Conservation (phyloP, 2,329 filamentous ascomycete genomes). For the Allantophomopsis lycopodina region DNA sequence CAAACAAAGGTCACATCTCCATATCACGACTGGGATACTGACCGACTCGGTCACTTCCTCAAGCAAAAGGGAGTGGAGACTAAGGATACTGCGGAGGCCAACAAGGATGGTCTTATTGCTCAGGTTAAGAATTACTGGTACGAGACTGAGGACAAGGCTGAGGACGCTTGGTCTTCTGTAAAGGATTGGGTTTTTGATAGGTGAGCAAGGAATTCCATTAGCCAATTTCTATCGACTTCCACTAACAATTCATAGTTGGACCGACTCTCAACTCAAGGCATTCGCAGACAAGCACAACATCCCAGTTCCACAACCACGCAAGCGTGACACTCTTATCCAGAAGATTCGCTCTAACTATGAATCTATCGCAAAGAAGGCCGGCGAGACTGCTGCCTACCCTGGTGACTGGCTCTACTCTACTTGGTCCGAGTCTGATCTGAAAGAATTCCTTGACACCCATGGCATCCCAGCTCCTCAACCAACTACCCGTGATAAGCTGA, state of each 20-base stretch:
- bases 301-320: conserved; percentile 72
- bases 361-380: conserved; percentile 54
- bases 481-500: conserved; percentile 69
- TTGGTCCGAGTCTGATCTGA: conserved; percentile 86
- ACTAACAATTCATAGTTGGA: conserved; percentile 51
- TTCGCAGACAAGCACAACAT: conserved; percentile 85
- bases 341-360: conserved; percentile 75
- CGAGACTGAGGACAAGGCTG: conserved; percentile 64
- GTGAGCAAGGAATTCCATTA: conserved; percentile 28
- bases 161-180: conserved; percentile 55
- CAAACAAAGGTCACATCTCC: conserved; percentile 59
- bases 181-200: conserved; percentile 88
- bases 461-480: conserved; percentile 81
- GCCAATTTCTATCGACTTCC: conserved; percentile 1
- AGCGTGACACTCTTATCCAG: conserved; percentile 68
- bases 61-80: conserved; percentile 57
- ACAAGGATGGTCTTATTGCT: conserved; percentile 52
- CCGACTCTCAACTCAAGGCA: conserved; percentile 82
- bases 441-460: conserved; percentile 82
- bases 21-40: conserved; percentile 64
- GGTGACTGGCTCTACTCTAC: conserved; percentile 87
- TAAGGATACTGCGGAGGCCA: conserved; percentile 50
- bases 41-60: conserved; percentile 55
- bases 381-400: conserved; percentile 73
- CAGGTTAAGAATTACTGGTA: conserved; percentile 65